Evolutionary conservation across 768 basidiomycete genomes (phyloP).

Genomic region (Boletales sp.): DNA sequence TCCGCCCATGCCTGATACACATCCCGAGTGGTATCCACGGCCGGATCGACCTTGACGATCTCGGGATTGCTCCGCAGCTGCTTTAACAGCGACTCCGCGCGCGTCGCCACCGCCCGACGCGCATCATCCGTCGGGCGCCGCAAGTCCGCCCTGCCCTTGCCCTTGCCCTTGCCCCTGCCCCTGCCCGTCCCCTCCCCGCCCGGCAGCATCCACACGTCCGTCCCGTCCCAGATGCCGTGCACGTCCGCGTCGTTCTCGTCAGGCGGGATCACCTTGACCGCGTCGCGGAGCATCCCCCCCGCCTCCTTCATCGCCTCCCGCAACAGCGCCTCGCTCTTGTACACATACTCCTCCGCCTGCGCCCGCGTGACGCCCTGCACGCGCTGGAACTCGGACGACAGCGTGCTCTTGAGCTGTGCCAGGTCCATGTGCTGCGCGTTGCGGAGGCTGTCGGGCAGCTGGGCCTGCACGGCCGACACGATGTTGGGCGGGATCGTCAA

Average conservation of each 20-base stretch:
- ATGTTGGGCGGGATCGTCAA: slow-evolving; percentile 73
- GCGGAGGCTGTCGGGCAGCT: slow-evolving; percentile 63
- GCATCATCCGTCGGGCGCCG: slow-evolving; percentile 34
- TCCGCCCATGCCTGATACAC: slow-evolving; percentile 63
- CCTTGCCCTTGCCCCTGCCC: slow-evolving; percentile 38
- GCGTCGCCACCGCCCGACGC: slow-evolving; percentile 59
- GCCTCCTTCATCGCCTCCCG: slow-evolving; percentile 76
- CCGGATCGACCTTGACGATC: slow-evolving; percentile 75
- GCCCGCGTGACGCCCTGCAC: slow-evolving; percentile 73
- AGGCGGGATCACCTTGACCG: slow-evolving; percentile 90
- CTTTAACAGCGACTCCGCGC: slow-evolving; percentile 73
- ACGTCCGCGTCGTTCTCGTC: slow-evolving; percentile 39
- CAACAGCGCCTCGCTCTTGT: slow-evolving; percentile 64
- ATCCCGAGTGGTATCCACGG: slow-evolving; percentile 53
- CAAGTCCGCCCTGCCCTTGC: slow-evolving; percentile 20
- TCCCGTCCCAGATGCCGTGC: slow-evolving; percentile 72
- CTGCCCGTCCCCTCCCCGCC: slow-evolving; percentile 17
- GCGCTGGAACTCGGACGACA: slow-evolving; percentile 64
- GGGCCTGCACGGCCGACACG: slow-evolving; percentile 60
- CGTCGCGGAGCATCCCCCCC: slow-evolving; percentile 78
- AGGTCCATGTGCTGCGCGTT: slow-evolving; percentile 66
- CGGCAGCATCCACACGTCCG: slow-evolving; percentile 82
- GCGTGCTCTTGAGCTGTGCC: slow-evolving; percentile 58
- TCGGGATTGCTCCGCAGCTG: slow-evolving; percentile 72
- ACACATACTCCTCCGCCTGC: slow-evolving; percentile 82